These are phyloP conservation scores for Myrica gale DNA, from an alignment of 306 rosid species.

Conservation along the genomic window DNA sequence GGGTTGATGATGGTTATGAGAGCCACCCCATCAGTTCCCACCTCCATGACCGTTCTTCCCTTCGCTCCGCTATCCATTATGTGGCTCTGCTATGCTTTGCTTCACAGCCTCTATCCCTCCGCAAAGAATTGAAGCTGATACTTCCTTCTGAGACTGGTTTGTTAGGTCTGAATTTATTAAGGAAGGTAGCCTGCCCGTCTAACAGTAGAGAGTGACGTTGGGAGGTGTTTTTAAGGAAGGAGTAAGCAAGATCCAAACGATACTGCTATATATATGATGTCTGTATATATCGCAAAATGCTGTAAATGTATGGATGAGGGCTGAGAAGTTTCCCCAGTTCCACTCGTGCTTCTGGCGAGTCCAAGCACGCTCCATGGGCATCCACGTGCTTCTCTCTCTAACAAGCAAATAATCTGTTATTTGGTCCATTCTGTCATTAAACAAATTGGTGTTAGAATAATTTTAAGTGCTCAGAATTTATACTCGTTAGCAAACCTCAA, in stretches of 20 bases:
- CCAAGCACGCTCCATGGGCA: background rate
- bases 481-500: too few species aligned
- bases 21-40: background rate
- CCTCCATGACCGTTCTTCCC: background rate
- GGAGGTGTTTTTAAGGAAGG: background rate
- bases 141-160: background rate
- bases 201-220: conserved; percentile 1
- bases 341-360: background rate
- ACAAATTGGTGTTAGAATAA: too few species aligned
- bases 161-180: conserved; percentile 4
- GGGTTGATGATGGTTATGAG: background rate
- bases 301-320: background rate
- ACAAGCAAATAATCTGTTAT: too few species aligned
- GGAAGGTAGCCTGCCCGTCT: conserved; percentile 20
- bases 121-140: too few species aligned
- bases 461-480: too few species aligned
- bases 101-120: background rate
- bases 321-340: background rate
- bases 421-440: too few species aligned
- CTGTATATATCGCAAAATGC: too few species aligned
- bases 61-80: background rate
- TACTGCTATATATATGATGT: too few species aligned
- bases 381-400: too few species aligned
- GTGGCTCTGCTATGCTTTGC: background rate
- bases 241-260: too few species aligned